Evolutionary conservation across 768 basidiomycete species (phyloP).

Genomic region (Termitomyces sp.): DNA sequence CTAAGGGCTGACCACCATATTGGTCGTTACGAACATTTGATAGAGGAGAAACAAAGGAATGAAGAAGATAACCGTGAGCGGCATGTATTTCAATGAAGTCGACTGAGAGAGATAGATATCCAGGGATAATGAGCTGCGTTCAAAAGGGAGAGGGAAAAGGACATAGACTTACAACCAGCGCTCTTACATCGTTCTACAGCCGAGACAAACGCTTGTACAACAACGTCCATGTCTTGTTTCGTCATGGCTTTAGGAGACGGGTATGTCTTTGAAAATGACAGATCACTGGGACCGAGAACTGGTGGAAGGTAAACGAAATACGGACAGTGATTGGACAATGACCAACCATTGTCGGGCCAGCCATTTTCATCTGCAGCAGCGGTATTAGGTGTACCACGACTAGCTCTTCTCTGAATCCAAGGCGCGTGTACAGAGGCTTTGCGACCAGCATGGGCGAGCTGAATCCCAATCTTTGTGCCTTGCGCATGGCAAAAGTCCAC

Average conservation of each 20-base stretch:
- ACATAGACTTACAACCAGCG: constrained; percentile 48
- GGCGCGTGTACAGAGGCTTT: constrained; percentile 71
- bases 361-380: constrained; percentile 51
- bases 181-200: constrained; percentile 50
- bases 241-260: constrained; percentile 58
- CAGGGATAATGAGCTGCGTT: not conserved
- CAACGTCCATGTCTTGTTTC: constrained; percentile 42
- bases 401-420: constrained; percentile 46
- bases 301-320: not conserved
- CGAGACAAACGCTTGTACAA: constrained; percentile 58
- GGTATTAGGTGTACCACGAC: constrained; percentile 25
- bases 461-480: constrained; percentile 68
- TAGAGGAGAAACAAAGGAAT: constrained; percentile 67
- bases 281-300: constrained; percentile 60
- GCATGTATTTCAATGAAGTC: constrained; percentile 71
- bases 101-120: constrained; percentile 31
- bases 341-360: constrained; percentile 61
- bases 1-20: constrained; percentile 65
- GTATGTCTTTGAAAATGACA: constrained; percentile 48
- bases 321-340: not conserved
- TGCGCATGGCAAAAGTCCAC: constrained; percentile 72
- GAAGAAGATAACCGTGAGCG: constrained; percentile 68
- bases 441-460: constrained; percentile 68
- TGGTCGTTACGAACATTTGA: constrained; percentile 67
- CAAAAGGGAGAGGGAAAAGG: not conserved